phyloP scores from a whole-genome alignment of 768 basidiomycete genomes.

The Collybia nuda region DNA sequence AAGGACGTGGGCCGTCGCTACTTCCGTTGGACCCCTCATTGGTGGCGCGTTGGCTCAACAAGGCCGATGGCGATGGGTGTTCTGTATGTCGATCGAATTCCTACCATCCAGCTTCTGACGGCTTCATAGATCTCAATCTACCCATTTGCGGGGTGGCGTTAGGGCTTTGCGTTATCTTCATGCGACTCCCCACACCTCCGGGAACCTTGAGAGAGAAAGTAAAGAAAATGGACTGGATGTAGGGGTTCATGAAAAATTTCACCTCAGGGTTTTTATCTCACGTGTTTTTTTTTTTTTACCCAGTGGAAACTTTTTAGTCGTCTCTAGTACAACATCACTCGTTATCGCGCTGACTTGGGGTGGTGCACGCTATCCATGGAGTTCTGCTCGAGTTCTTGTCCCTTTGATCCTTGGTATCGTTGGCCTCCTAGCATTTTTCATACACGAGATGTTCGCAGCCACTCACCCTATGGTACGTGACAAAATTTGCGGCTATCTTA shows the following conservation, averaged over 20 bases:
- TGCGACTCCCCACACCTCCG: conserved; percentile 17
- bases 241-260: conserved; percentile 16
- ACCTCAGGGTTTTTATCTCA: neutral
- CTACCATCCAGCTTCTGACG: neutral
- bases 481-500: too few species aligned
- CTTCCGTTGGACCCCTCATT: conserved; percentile 13
- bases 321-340: conserved; percentile 27
- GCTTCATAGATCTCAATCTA: conserved; percentile 35
- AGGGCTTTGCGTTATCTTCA: conserved; percentile 24
- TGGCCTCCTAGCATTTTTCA: conserved; percentile 32
- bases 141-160: conserved; percentile 32
- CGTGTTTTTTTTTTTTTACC: neutral
- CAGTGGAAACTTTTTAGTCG: conserved; percentile 43
- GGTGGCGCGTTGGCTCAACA: conserved; percentile 31
- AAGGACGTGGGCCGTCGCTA: neutral
- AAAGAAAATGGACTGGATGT: conserved; percentile 42
- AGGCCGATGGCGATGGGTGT: conserved; percentile 36
- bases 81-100: conserved; percentile 24
- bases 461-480: conserved; percentile 18
- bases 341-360: conserved; percentile 50
- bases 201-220: conserved; percentile 31
- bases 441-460: conserved; percentile 36
- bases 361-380: conserved; percentile 43
- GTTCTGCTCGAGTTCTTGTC: conserved; percentile 35
- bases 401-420: conserved; percentile 43